Conservation (phyloP, 345 rosid species). For the Ceriops tagal region DNA sequence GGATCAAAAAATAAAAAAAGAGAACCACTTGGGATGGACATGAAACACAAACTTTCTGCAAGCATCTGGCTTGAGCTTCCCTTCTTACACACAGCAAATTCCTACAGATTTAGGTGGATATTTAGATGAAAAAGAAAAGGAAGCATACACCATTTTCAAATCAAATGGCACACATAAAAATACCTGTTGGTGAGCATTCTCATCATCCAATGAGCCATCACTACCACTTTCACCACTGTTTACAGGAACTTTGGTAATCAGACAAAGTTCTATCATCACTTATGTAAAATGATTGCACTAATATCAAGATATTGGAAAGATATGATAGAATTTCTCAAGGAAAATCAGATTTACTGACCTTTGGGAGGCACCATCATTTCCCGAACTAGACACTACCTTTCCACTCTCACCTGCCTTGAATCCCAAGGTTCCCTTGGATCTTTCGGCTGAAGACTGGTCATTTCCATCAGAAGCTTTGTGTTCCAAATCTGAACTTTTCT, state of each 20-base stretch:
- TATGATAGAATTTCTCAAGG: no score
- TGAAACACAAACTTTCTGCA: constrained; percentile 54
- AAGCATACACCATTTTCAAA: neutral
- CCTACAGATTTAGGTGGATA: constrained; percentile 34
- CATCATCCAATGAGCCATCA: constrained; percentile 89
- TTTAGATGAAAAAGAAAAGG: neutral
- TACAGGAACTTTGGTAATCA: constrained; percentile 21
- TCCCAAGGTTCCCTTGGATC: constrained; percentile 53
- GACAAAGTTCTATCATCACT: neutral
- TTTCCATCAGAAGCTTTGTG: constrained; percentile 48
- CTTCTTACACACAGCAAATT: constrained; percentile 48
- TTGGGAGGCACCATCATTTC: constrained; percentile 78
- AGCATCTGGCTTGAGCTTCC: constrained; percentile 79
- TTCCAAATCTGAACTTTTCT: constrained; percentile 40
- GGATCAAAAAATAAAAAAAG: constrained; percentile 5
- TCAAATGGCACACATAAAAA: neutral
- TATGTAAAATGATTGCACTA: neutral
- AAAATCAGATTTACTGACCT: constrained; percentile 40
- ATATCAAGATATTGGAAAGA: neutral
- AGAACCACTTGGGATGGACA: constrained; percentile 7
- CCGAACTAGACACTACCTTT: constrained; percentile 75
- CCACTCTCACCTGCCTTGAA: constrained; percentile 60
- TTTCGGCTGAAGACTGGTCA: constrained; percentile 58
- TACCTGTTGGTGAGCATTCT: constrained; percentile 69
- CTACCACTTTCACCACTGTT: constrained; percentile 79